These are phyloP conservation scores for Ganoderma lingzhi DNA, from an alignment of 1,284 basidiomycete species.

Conservation along the genomic window DNA sequence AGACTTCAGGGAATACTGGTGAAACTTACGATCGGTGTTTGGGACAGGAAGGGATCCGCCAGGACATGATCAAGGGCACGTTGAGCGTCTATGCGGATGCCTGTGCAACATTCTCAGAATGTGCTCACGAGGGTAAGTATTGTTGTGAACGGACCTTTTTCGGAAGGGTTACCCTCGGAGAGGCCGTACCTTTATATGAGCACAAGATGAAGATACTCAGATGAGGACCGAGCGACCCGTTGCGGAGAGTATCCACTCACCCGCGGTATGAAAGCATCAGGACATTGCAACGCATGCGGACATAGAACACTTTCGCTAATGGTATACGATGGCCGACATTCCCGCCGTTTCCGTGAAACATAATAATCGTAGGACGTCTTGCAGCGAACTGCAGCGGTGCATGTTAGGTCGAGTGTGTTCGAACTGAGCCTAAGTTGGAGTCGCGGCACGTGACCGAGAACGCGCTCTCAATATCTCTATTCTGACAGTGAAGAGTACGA, in stretches of 20 bases:
- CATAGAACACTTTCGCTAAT: constrained; percentile 86
- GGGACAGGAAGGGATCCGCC: constrained; percentile 71
- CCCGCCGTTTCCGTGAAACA: constrained; percentile 93
- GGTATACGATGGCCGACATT: constrained; percentile 90
- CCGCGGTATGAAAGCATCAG: constrained; percentile 91
- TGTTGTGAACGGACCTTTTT: constrained; percentile 65
- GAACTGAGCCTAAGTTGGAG: not conserved
- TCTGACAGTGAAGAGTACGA: not conserved
- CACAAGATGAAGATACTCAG: not conserved
- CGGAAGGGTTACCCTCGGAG: constrained; percentile 85
- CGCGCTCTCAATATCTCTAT: not conserved
- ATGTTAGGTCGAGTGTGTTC: not conserved
- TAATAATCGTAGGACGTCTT: constrained; percentile 82
- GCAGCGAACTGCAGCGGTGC: constrained; percentile 57
- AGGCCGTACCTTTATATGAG: constrained; percentile 71
- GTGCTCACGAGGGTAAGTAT: not conserved
- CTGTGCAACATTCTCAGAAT: constrained; percentile 46
- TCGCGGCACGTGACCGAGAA: not conserved
- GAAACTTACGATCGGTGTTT: constrained; percentile 69
- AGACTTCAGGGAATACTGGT: constrained; percentile 18
- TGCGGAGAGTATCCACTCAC: constrained; percentile 46
- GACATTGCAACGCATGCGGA: constrained; percentile 88
- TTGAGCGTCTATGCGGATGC: constrained; percentile 84
- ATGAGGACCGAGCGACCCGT: not conserved
- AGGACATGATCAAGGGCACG: constrained; percentile 82